phyloP scores from a whole-genome alignment of 768 basidiomycete genomes.

The Tubosaeta sp. region DNA sequence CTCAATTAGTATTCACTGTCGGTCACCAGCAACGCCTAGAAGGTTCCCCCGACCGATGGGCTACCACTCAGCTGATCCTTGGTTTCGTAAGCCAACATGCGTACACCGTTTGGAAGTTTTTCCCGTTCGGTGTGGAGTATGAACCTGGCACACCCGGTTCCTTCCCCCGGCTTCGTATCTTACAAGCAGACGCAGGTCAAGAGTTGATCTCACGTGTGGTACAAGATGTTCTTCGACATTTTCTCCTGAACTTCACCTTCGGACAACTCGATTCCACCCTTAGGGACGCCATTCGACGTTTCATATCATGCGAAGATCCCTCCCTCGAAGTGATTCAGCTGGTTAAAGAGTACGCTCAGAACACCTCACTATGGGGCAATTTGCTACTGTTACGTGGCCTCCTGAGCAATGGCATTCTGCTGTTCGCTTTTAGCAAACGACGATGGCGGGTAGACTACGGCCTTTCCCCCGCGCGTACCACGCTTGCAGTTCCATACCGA shows the following conservation, averaged over 20 bases:
- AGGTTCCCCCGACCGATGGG: slow-evolving; percentile 34
- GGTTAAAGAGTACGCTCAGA: background rate
- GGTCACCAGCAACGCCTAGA: slow-evolving; percentile 28
- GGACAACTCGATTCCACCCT: background rate
- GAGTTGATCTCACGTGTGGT: slow-evolving; percentile 5
- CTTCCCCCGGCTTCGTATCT: slow-evolving; percentile 13
- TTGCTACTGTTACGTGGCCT: slow-evolving; percentile 31
- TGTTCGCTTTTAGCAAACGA: slow-evolving; percentile 15
- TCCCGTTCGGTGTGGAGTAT: slow-evolving; percentile 10
- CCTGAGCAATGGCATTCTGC: slow-evolving; percentile 19
- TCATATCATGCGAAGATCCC: slow-evolving; percentile 13
- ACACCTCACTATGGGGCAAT: slow-evolving; percentile 6
- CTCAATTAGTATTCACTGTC: slow-evolving; percentile 23
- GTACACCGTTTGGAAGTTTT: background rate
- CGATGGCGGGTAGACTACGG: slow-evolving; percentile 28
- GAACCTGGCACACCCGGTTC: background rate
- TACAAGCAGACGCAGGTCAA: slow-evolving; percentile 3
- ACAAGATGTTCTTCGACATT: slow-evolving; percentile 4
- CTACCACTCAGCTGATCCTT: slow-evolving; percentile 29
- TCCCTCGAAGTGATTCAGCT: background rate
- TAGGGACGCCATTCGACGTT: slow-evolving; percentile 9
- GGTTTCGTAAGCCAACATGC: slow-evolving; percentile 20
- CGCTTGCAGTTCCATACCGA: slow-evolving; percentile 25
- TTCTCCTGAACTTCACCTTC: slow-evolving; percentile 3
- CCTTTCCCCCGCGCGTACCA: slow-evolving; percentile 1